Percentiles rank a stretch among this genome's conserved stretches.
phyloP scores from a whole-genome alignment of 2,329 filamentous ascomycete species.

The Colletotrichum orchidophilum region DNA sequence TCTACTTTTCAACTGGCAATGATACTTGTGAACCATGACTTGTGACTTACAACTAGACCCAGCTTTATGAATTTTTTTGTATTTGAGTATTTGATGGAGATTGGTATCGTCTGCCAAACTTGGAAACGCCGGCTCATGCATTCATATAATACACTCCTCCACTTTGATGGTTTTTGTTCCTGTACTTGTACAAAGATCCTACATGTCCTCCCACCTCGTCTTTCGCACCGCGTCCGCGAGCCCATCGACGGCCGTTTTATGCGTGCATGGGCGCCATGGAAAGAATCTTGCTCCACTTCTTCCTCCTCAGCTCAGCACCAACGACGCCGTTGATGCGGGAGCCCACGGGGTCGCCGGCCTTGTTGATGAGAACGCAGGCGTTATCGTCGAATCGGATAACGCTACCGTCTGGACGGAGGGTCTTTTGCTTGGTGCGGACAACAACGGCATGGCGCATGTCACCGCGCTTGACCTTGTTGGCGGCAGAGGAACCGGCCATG shows the following conservation, averaged over 20 bases:
- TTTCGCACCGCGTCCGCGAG: background rate
- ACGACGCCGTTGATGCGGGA: slow-evolving; percentile 93
- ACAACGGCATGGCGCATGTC: slow-evolving; percentile 97
- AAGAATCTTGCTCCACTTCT: slow-evolving; percentile 98
- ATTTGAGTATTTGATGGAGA: slow-evolving; percentile 29
- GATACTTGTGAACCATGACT: background rate
- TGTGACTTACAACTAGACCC: background rate
- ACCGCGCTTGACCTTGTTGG: slow-evolving; percentile 94
- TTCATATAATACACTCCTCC: slow-evolving; percentile 25
- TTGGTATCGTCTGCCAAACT: slow-evolving; percentile 31
- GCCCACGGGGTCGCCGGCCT: slow-evolving; percentile 94
- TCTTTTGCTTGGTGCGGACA: slow-evolving; percentile 89
- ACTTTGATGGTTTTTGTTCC: background rate
- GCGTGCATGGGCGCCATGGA: slow-evolving; percentile 84
- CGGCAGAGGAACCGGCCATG: slow-evolving; percentile 75
- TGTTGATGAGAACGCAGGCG: slow-evolving; percentile 96
- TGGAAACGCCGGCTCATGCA: slow-evolving; percentile 34
- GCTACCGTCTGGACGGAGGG: slow-evolving; percentile 87
- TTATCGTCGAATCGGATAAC: slow-evolving; percentile 97
- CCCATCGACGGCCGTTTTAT: slow-evolving; percentile 40
- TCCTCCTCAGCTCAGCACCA: slow-evolving; percentile 86
- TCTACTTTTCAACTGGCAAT: no score
- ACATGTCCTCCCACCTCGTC: background rate
- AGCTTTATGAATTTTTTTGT: slow-evolving; percentile 3
- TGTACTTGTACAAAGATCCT: slow-evolving; percentile 25